Evolutionary conservation across 2,329 filamentous ascomycete species (phyloP), one percentile per base, ranked within the genome.

Genomic region (Scedosporium aurantiacum): DNA sequence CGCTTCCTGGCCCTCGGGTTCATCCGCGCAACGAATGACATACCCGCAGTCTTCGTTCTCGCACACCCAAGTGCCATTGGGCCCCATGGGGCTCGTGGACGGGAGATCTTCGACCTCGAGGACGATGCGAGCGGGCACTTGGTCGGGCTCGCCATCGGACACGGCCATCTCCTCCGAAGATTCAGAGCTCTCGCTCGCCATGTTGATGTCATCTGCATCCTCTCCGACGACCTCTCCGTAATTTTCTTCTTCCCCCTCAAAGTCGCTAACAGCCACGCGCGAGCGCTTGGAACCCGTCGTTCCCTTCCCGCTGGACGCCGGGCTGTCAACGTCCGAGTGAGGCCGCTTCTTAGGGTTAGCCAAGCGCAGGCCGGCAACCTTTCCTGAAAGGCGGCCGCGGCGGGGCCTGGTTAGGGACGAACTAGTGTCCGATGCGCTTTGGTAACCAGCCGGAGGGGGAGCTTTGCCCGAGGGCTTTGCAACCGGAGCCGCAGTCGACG

Each of bases 31-130:
- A 63, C 85, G 85, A 10, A 90, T 83, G 47, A 85, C 78, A 66
- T 85, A 85, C 43, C 74, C 74, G 67, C 88, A 91, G 25, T 80
- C 84, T 76, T 84, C 81, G 63, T 87, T 78, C 4, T 80, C 79
- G 67, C 88, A 91, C 1, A 75, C 75, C 87, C 87, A 91, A 0
- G 83, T 84, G 60, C 86, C 81, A 63, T 84, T 78, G 0, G 83
- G 81, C 0, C 82, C 85, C 40, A 78, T 75, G 0, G 82, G 77
- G 2, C 70, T 72, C 6, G 74, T 73, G 3, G 79, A 77, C 0
- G 80, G 81, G 10, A 82, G 43, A 8, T 65, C 64, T 3, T 63
- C 64, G 16, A 63, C 61, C 18, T 63, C 60, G 12, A 62, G 60
- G 6, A 60, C 58, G n/a, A 63, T 63, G 16, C 52, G 60, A 63